Conservation (phyloP, 2,329 filamentous ascomycete genomes). For the Penicillium sclerotigenum region DNA sequence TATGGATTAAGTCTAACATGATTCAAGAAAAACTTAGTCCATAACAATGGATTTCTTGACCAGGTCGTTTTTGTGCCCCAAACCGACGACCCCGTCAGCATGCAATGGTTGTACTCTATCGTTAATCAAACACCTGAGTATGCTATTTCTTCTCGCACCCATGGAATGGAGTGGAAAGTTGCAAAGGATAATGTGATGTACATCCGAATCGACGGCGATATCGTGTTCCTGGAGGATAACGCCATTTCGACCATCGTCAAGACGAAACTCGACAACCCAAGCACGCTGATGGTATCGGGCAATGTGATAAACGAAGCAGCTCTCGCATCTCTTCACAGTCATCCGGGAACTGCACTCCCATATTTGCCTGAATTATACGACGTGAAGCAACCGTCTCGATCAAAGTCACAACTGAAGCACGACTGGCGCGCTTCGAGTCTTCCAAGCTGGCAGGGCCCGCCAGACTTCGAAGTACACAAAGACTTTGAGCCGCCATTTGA, state of each 20-base stretch:
- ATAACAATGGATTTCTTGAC: constrained; percentile 43
- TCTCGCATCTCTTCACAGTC: constrained; percentile 54
- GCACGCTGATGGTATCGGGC: constrained; percentile 52
- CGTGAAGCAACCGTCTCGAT: constrained; percentile 16
- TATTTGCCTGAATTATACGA: constrained; percentile 50
- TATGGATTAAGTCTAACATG: background rate
- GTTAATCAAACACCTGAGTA: constrained; percentile 34
- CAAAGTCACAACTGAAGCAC: constrained; percentile 16
- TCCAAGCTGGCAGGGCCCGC: constrained; percentile 35
- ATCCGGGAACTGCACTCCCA: constrained; percentile 51
- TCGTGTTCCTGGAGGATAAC: constrained; percentile 43
- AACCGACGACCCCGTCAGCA: constrained; percentile 34
- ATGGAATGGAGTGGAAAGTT: constrained; percentile 17
- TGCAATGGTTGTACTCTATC: constrained; percentile 37
- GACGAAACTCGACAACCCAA: constrained; percentile 51
- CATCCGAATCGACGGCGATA: constrained; percentile 46
- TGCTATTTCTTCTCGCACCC: constrained; percentile 11
- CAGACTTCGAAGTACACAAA: constrained; percentile 28
- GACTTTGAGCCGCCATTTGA: constrained; percentile 29
- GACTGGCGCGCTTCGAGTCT: constrained; percentile 36
- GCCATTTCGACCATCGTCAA: constrained; percentile 55
- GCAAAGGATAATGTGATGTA: constrained; percentile 33
- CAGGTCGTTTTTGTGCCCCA: constrained; percentile 45
- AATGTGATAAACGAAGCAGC: constrained; percentile 58
- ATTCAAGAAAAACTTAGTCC: constrained; percentile 36